A percentile compares a stretch with the other conserved stretches of the same genome.
Conservation (phyloP, 139 green algal species). For the Trebouxia sp. region DNA sequence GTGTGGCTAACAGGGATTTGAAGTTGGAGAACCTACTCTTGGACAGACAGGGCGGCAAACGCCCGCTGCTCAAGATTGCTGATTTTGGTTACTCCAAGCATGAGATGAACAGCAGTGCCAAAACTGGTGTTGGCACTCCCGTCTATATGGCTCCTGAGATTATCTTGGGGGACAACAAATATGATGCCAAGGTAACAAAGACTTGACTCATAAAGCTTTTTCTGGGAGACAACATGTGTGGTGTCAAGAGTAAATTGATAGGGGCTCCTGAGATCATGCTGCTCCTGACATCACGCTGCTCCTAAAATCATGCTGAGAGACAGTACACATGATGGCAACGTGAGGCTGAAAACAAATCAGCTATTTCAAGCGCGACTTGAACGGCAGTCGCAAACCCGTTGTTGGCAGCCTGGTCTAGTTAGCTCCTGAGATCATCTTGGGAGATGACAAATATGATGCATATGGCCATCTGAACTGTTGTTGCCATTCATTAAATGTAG, state of each 20-base stretch:
- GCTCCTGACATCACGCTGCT: too few relatives aligned
- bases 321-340: too few relatives aligned
- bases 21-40: slow-evolving; percentile 44
- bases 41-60: slow-evolving; percentile 34
- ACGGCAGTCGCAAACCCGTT: slow-evolving; percentile 43
- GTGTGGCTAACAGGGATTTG: slow-evolving; percentile 39
- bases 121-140: slow-evolving; percentile 62
- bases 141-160: slow-evolving; percentile 85
- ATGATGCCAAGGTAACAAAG: slow-evolving; percentile 61
- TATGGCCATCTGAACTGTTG: too few relatives aligned
- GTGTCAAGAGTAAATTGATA: too few relatives aligned
- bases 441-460: slow-evolving; percentile 58
- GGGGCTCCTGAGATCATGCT: too few relatives aligned
- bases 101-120: slow-evolving; percentile 54
- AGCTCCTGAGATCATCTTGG: slow-evolving; percentile 70
- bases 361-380: slow-evolving; percentile 69
- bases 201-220: too few relatives aligned
- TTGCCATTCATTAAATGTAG: too few relatives aligned
- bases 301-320: too few relatives aligned
- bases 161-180: slow-evolving; percentile 51
- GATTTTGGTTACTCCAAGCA: slow-evolving; percentile 77
- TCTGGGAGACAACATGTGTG: too few relatives aligned
- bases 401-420: slow-evolving; percentile 82
- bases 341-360: too few relatives aligned
- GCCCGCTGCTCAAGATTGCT: slow-evolving; percentile 61